Evolutionary conservation across 345 rosid genomes (phyloP).

Genomic region (Excoecaria cochinchinensis): DNA sequence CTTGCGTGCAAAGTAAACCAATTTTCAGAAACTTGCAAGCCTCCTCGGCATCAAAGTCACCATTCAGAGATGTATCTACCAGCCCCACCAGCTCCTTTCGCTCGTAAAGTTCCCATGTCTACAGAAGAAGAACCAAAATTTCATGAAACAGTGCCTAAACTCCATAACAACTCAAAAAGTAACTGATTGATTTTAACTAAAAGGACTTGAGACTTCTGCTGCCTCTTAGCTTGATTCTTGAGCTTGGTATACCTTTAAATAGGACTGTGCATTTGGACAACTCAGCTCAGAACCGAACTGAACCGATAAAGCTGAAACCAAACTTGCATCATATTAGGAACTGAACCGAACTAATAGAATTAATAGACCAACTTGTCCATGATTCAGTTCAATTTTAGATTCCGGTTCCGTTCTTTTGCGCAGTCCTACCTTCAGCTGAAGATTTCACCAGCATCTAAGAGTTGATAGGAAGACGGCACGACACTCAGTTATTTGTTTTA

Average conservation of each 20-base stretch:
- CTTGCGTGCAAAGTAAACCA: slow-evolving; percentile 80
- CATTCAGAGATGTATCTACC: slow-evolving; percentile 52
- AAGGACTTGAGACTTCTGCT: neutral
- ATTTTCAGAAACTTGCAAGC: slow-evolving; percentile 64
- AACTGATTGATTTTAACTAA: neutral
- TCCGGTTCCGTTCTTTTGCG: too few relatives aligned
- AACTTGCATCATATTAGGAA: too few relatives aligned
- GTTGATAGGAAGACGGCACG: neutral
- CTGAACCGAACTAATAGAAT: too few relatives aligned
- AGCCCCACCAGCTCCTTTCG: slow-evolving; percentile 59
- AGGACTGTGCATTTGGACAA: too few relatives aligned
- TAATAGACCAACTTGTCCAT: too few relatives aligned
- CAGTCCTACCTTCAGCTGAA: too few relatives aligned
- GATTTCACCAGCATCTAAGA: neutral
- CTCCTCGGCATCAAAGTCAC: slow-evolving; percentile 69
- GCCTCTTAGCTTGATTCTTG: neutral
- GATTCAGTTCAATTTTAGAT: too few relatives aligned
- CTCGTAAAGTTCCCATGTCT: slow-evolving; percentile 89
- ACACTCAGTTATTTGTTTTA: neutral
- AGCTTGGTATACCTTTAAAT: neutral
- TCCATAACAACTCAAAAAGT: neutral
- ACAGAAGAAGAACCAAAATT: slow-evolving; percentile 26
- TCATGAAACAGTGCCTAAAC: slow-evolving; percentile 2
- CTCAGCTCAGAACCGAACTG: too few relatives aligned
- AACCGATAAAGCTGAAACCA: too few relatives aligned